Conservation (phyloP, 2,329 filamentous ascomycete genomes). For the Ophiostoma piceae region DNA sequence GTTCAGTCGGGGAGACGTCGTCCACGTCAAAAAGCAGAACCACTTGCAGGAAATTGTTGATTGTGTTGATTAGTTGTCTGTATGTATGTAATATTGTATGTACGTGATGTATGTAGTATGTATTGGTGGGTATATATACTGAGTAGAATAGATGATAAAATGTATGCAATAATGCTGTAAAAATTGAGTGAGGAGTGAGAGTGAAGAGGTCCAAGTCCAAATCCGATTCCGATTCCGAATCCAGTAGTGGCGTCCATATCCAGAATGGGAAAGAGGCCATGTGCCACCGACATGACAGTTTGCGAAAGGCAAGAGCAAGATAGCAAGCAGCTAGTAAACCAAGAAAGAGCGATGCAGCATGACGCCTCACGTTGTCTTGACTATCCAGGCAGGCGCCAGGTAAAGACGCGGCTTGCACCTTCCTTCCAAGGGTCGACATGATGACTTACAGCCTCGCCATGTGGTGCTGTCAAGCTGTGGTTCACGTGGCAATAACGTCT, state of each 20-base stretch:
- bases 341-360: not conserved
- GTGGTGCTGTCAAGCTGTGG: not conserved
- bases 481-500: conserved; percentile 2
- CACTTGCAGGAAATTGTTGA: not conserved
- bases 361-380: not conserved
- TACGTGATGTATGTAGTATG: conserved; percentile 3
- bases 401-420: not conserved
- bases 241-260: not conserved
- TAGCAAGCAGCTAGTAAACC: not conserved
- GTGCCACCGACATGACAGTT: not conserved
- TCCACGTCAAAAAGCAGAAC: not conserved
- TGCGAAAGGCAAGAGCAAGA: not conserved
- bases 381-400: not conserved
- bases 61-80: not conserved
- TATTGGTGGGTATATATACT: conserved; percentile 3
- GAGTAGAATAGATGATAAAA: not conserved
- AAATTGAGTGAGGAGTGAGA: not conserved
- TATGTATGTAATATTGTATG: not conserved
- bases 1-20: no score
- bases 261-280: not conserved
- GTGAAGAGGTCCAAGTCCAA: not conserved
- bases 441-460: no score
- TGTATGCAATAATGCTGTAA: not conserved
- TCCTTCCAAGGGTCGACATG: not conserved
- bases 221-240: not conserved